phyloP scores from a whole-genome alignment of 257 asterid genomes.

The Paraleonurus japonicus region DNA sequence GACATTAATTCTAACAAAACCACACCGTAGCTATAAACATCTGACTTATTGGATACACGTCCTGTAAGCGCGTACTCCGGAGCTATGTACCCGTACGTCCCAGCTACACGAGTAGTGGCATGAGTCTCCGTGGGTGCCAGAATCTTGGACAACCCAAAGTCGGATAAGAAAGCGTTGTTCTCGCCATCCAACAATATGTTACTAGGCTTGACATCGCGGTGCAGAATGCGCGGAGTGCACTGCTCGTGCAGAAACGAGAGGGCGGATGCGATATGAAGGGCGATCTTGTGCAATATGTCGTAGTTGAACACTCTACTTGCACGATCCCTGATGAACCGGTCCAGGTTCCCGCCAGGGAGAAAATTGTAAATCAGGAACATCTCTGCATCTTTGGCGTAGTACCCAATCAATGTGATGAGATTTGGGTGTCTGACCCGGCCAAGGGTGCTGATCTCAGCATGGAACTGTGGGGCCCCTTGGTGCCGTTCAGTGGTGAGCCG shows the following conservation, averaged over 20 bases:
- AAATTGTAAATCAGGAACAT: constrained; percentile 49
- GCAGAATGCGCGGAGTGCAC: constrained; percentile 37
- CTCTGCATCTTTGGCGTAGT: constrained; percentile 27
- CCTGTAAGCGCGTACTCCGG: constrained; percentile 47
- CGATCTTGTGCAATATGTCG: constrained; percentile 40
- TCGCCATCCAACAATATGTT: constrained; percentile 44
- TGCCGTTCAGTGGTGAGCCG: constrained; percentile 37
- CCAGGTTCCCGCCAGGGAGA: constrained; percentile 45
- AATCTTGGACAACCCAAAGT: constrained; percentile 40
- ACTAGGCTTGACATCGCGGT: constrained; percentile 44
- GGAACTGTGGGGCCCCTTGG: constrained; percentile 45
- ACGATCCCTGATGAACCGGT: constrained; percentile 39
- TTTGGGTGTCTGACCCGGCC: constrained; percentile 38
- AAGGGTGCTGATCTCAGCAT: constrained; percentile 39
- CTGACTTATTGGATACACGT: constrained; percentile 32
- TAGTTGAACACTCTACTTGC: constrained; percentile 24
- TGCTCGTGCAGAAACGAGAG: constrained; percentile 38
- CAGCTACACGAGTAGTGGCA: constrained; percentile 40
- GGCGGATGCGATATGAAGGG: constrained; percentile 38
- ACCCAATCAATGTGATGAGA: constrained; percentile 46
- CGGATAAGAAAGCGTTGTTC: constrained; percentile 38
- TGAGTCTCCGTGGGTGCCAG: constrained; percentile 23
- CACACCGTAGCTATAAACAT: constrained; percentile 47
- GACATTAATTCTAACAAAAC: constrained; percentile 43
- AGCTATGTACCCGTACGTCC: constrained; percentile 46